Conservation (phyloP, 176 grass and related monocot species). For the Triticum turgidum region DNA sequence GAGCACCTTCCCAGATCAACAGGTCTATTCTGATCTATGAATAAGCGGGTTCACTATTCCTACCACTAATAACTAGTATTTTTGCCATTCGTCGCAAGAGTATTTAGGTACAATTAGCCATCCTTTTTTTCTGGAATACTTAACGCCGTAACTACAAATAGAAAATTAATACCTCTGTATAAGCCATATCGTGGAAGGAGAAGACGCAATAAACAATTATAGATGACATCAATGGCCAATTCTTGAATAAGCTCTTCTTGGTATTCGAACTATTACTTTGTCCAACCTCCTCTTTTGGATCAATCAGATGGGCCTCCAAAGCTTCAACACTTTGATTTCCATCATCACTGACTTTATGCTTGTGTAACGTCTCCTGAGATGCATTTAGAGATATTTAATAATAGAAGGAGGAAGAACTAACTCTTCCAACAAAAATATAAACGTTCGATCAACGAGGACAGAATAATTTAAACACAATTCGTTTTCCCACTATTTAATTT, state of each 20-base stretch:
- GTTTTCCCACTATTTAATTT: background rate
- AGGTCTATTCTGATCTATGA: background rate
- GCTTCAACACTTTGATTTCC: slow-evolving; percentile 38
- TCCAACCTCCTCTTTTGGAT: slow-evolving; percentile 37
- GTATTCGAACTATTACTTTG: slow-evolving; percentile 28
- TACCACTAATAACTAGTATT: background rate
- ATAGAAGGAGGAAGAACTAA: background rate
- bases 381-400: slow-evolving; percentile 2
- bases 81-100: background rate
- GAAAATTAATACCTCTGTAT: slow-evolving; percentile 10
- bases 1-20: background rate
- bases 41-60: background rate
- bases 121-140: background rate
- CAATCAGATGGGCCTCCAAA: slow-evolving; percentile 56
- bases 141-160: background rate
- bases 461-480: background rate
- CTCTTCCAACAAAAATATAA: background rate
- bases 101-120: slow-evolving; percentile 12
- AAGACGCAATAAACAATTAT: slow-evolving; percentile 16
- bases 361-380: slow-evolving; percentile 86
- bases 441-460: background rate
- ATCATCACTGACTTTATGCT: slow-evolving; percentile 43
- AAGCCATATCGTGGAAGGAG: slow-evolving; percentile 20
- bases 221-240: slow-evolving; percentile 18
- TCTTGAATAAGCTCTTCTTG: slow-evolving; percentile 37